These are phyloP conservation scores for Dalbergia oliveri DNA, from an alignment of 306 rosid genomes.

Conservation along the genomic window DNA sequence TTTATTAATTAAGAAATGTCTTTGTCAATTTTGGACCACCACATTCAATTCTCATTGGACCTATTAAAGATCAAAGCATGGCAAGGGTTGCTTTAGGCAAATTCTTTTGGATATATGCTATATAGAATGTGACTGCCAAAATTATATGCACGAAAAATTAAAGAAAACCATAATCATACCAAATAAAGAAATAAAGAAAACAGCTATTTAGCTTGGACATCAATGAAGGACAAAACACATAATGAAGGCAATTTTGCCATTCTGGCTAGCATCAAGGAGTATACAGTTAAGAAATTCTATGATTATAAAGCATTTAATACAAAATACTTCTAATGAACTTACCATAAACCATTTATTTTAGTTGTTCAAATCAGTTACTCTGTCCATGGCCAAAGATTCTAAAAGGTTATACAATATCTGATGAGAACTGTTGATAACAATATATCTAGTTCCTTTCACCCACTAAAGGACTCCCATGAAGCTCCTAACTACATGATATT, in stretches of 20 bases:
- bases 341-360: conserved; percentile 25
- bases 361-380: conserved; percentile 11
- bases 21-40: conserved; percentile 12
- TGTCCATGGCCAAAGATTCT: conserved; percentile 9
- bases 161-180: neutral
- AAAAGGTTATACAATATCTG: conserved; percentile 29
- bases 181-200: conserved; percentile 8
- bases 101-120: neutral
- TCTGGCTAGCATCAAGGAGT: neutral
- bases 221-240: no score
- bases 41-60: conserved; percentile 18
- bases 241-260: no score
- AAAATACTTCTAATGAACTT: neutral
- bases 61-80: conserved; percentile 16
- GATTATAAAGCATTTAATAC: neutral
- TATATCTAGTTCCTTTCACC: conserved; percentile 19
- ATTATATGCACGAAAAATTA: neutral
- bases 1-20: neutral
- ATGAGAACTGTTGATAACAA: conserved; percentile 15
- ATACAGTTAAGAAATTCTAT: neutral
- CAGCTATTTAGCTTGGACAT: neutral
- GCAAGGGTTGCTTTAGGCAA: neutral
- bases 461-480: conserved; percentile 36
- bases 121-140: neutral
- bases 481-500: conserved; percentile 6